Conservation (phyloP, 148 eudicot genomes). For the Simmondsia chinensis region DNA sequence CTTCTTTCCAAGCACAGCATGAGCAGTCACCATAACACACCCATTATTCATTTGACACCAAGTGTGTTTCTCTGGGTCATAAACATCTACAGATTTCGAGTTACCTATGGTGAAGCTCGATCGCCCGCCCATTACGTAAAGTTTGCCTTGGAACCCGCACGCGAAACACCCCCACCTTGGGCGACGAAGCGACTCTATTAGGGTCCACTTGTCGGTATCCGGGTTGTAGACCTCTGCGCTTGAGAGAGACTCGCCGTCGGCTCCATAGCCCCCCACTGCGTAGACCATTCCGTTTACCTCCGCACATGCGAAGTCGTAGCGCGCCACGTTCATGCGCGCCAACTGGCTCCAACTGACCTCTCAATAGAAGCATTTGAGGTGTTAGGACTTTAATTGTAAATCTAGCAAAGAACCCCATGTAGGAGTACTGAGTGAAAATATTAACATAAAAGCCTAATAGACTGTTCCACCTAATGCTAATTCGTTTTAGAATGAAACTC, state of each 20-base stretch:
- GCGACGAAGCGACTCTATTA: conserved; percentile 66
- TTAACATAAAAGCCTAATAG: too few relatives aligned
- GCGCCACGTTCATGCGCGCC: conserved; percentile 68
- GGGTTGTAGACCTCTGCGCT: conserved; percentile 81
- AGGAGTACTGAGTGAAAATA: too few relatives aligned
- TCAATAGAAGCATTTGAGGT: background rate
- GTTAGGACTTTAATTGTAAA: too few relatives aligned
- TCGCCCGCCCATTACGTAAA: conserved; percentile 90
- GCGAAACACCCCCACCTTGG: conserved; percentile 92
- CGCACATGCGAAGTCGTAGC: conserved; percentile 84
- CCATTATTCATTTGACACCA: conserved; percentile 90
- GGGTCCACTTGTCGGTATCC: conserved; percentile 56
- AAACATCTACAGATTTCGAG: conserved; percentile 70
- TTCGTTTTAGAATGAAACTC: too few relatives aligned
- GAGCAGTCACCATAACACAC: conserved; percentile 94
- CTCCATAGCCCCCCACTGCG: conserved; percentile 80
- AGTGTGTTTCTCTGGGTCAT: conserved; percentile 40
- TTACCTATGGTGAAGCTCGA: conserved; percentile 93
- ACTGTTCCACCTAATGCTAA: too few relatives aligned
- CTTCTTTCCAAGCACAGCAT: conserved; percentile 61
- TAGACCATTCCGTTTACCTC: conserved; percentile 73
- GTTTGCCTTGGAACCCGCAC: conserved; percentile 66
- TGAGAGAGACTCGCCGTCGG: conserved; percentile 63
- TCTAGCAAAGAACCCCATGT: too few relatives aligned
- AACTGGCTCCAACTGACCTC: conserved; percentile 78